Base-by-base conservation (phyloP, 129 eudicot genomes). In the Gnaphalium uliginosum region DNA sequence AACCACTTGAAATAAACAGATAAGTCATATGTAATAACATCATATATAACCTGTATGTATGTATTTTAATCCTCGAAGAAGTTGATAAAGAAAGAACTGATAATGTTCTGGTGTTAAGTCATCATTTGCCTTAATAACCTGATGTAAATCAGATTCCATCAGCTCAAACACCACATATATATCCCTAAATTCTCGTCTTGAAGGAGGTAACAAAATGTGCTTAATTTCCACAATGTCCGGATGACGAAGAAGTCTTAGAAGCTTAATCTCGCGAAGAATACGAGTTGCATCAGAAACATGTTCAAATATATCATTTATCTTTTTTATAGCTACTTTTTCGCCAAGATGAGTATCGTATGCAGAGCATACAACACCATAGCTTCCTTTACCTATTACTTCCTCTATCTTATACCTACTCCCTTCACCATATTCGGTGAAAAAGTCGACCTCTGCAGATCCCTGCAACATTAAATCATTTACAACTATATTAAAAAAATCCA, bases 201-300 rank as follows among this genome's bases (percentile, higher is more conserved):
- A 93, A 79, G 98, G 98, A 11, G 98, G 98, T 75, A 93, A 78
- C 65, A 93, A 83, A 54, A 93, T 93, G 74, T 93, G 98, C 65
- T 93, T 93, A 27, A 93, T 93, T 80, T 93, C 98, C 70, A 93
- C 98, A 63, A 93, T 93, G 78, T 93, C 98, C 0, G 98, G 98
- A 78, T 93, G 98, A 39, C 98, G 98, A 51, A 93, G 92, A 69
- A 93, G 98, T 87, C 98, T 82, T 18, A 93, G 92, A 79, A 93
- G 98, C 84, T 93, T 93, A 81, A 93, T 93, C 74, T 93, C 98
- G 32, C 98, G 94, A 69, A 93, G 92, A 60, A 92, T 92, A 15
- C 98, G 92, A 27, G 98, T 92, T 37, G 98, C 98, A 87, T 92
- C 98, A 3, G 98, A 92, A 19, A 92, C 98, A 76, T 92, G 98